Conservation (phyloP, 2,329 filamentous ascomycete species). For the Pestalotiopsis sp. region DNA sequence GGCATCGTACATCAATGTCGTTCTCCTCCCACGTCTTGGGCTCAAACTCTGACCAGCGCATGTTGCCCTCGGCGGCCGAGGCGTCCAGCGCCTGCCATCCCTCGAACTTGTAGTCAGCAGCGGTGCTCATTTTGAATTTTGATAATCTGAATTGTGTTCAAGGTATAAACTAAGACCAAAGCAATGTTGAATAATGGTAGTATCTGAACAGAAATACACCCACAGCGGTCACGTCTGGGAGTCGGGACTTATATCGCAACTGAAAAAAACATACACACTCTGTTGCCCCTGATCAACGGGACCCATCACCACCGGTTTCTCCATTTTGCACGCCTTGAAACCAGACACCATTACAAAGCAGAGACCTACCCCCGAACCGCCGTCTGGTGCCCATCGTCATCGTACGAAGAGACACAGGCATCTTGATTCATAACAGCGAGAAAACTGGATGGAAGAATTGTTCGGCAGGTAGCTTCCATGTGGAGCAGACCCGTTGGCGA, state of each 20-base stretch:
- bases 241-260: background rate
- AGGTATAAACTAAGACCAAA: too few species aligned
- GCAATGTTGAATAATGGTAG: background rate
- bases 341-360: slow-evolving; percentile 3
- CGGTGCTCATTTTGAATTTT: background rate
- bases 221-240: background rate
- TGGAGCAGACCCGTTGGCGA: background rate
- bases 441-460: background rate
- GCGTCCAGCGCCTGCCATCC: slow-evolving; percentile 19
- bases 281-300: background rate
- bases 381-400: background rate
- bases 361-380: background rate
- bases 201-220: background rate
- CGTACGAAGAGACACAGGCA: background rate
- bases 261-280: background rate
- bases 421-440: background rate
- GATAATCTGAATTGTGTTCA: background rate
- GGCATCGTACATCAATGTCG: background rate
- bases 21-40: slow-evolving; percentile 44
- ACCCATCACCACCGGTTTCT: background rate
- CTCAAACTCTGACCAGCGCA: slow-evolving; percentile 35
- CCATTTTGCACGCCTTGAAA: slow-evolving; percentile 1
- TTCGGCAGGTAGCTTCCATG: background rate
- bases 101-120: slow-evolving; percentile 19
- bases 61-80: slow-evolving; percentile 19